A percentile compares a stretch with the other conserved stretches of the same genome.
Conservation (phyloP, 805 yeast species). For the Ogataea paradorogensis region DNA sequence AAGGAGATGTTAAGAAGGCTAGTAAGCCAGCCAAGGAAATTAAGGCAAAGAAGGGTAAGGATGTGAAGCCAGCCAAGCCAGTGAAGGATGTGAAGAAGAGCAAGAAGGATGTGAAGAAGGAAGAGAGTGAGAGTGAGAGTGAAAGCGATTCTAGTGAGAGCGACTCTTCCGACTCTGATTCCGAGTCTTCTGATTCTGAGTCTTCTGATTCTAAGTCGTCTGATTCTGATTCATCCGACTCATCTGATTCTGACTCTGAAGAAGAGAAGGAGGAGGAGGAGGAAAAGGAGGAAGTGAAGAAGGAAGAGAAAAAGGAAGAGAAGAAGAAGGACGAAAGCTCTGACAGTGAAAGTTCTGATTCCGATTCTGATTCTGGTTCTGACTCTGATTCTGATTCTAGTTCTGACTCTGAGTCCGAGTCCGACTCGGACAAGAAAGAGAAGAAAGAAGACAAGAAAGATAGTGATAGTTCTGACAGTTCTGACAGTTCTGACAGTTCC, state of each 20-base stretch:
- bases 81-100: slow-evolving; percentile 16
- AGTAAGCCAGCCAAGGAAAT: slow-evolving; percentile 14
- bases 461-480: slow-evolving; percentile 9
- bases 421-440: slow-evolving; percentile 24
- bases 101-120: slow-evolving; percentile 18
- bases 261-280: slow-evolving; percentile 1
- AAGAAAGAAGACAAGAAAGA: slow-evolving; percentile 22
- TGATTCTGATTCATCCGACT: slow-evolving; percentile 12
- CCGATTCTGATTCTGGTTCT: slow-evolving; percentile 23
- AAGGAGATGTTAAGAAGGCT: slow-evolving; percentile 21
- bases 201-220: slow-evolving; percentile 4
- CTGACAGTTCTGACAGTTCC: slow-evolving; percentile 19
- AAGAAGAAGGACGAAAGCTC: slow-evolving; percentile 11
- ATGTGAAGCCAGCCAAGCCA: slow-evolving; percentile 2
- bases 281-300: slow-evolving; percentile 16
- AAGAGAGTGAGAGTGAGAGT: slow-evolving; percentile 8
- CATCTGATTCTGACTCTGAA: slow-evolving; percentile 14
- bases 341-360: slow-evolving; percentile 19
- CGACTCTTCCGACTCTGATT: slow-evolving; percentile 7
- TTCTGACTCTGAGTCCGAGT: slow-evolving; percentile 15
- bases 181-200: slow-evolving; percentile 2
- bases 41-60: slow-evolving; percentile 15
- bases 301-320: slow-evolving; percentile 17
- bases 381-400: slow-evolving; percentile 25
- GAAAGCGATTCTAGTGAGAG: slow-evolving; percentile 4